These are phyloP conservation scores for Lentinula sp. DNA, from an alignment of 768 basidiomycete species.

Conservation along the genomic window DNA sequence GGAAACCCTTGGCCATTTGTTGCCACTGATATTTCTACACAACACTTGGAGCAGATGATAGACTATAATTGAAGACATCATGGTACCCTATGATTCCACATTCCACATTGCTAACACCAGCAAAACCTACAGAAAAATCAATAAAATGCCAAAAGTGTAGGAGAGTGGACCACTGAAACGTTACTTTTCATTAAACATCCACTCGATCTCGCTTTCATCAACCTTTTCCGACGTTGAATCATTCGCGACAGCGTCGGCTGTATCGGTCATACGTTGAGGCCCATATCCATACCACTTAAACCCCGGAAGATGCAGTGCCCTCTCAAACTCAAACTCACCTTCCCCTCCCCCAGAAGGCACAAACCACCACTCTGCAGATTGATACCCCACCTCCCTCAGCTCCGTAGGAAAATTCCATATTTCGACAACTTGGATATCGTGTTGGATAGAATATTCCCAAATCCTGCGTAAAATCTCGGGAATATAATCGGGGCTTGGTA, in stretches of 20 bases:
- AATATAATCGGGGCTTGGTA: constrained; percentile 20
- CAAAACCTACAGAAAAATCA: constrained; percentile 23
- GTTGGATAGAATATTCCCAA: constrained; percentile 25
- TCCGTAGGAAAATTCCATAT: constrained; percentile 38
- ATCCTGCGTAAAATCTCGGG: constrained; percentile 26
- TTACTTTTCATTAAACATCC: constrained; percentile 47
- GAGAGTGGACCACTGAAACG: constrained; percentile 3
- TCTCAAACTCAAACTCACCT: constrained; percentile 14
- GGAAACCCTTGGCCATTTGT: no score
- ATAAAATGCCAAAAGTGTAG: neutral
- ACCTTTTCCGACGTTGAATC: no score
- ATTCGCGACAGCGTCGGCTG: no score
- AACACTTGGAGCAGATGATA: no score
- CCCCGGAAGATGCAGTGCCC: constrained; percentile 34
- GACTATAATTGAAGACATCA: no score
- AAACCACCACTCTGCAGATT: neutral
- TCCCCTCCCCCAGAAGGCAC: constrained; percentile 23
- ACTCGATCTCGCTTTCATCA: constrained; percentile 20
- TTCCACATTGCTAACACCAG: constrained; percentile 26
- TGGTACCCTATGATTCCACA: no score
- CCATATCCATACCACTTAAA: constrained; percentile 43
- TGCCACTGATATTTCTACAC: no score
- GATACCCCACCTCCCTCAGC: constrained; percentile 19
- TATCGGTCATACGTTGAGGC: constrained; percentile 4
- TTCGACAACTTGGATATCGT: constrained; percentile 33